These are phyloP conservation scores for Vicia sativa DNA, from an alignment of 306 rosid genomes.

Conservation along the genomic window DNA sequence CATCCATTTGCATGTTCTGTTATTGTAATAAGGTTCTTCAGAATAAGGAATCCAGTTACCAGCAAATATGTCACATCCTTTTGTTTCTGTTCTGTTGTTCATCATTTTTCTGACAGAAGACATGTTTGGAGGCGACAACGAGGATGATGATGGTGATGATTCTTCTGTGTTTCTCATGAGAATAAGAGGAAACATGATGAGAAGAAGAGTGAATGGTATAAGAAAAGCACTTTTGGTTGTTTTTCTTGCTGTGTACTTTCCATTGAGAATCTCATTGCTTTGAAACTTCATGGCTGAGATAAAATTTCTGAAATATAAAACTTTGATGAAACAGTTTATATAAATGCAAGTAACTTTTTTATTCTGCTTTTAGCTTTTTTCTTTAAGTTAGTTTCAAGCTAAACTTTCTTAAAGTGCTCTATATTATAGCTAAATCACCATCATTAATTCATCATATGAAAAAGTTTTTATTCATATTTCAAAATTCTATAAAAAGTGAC, in stretches of 20 bases:
- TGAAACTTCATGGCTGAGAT: conserved; percentile 54
- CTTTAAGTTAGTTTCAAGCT: background rate
- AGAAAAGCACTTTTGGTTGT: conserved; percentile 36
- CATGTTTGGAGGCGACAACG: conserved; percentile 14
- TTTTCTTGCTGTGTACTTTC: conserved; percentile 44
- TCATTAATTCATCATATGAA: conserved; percentile 33
- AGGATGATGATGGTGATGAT: background rate
- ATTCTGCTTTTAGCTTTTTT: conserved; percentile 1
- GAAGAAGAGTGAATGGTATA: conserved; percentile 43
- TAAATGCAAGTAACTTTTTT: conserved; percentile 28
- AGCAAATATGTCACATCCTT: conserved; percentile 57
- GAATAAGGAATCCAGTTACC: conserved; percentile 75
- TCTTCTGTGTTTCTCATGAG: conserved; percentile 45
- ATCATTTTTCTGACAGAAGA: conserved; percentile 10
- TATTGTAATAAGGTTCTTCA: conserved; percentile 61
- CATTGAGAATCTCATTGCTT: conserved; percentile 44
- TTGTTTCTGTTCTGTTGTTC: conserved; percentile 28
- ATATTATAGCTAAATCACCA: conserved; percentile 18
- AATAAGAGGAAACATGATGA: conserved; percentile 51
- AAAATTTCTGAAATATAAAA: conserved; percentile 32
- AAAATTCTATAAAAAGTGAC: conserved; percentile 20
- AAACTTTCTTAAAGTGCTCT: background rate
- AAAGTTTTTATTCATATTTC: background rate
- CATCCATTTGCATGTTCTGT: conserved; percentile 61
- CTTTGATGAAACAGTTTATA: conserved; percentile 29